These are phyloP conservation scores for Torulaspora quercuum DNA, from an alignment of 805 yeast genomes.

Conservation along the genomic window DNA sequence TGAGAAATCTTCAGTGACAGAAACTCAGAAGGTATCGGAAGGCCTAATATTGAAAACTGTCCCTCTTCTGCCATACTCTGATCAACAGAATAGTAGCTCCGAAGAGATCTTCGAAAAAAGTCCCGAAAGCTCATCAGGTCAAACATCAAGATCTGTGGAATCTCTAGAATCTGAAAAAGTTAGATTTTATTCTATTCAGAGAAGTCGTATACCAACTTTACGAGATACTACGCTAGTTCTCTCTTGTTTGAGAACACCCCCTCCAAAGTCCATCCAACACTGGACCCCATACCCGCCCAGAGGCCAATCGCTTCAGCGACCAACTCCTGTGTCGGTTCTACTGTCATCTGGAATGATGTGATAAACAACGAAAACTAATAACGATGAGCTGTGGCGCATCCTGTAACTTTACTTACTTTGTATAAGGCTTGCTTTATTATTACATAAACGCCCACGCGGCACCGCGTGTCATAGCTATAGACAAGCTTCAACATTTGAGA, in stretches of 20 bases:
- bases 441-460: too few relatives aligned
- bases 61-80: conserved; percentile 19
- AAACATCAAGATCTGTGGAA: conserved; percentile 8
- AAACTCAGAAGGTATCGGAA: conserved; percentile 3
- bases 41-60: conserved; percentile 21
- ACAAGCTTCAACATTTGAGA: too few relatives aligned
- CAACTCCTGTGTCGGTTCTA: conserved; percentile 27
- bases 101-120: conserved; percentile 8
- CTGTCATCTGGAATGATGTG: conserved; percentile 11
- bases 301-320: conserved; percentile 17
- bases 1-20: conserved; percentile 11
- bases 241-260: conserved; percentile 4
- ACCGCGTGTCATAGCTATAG: too few relatives aligned
- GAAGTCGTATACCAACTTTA: conserved; percentile 18
- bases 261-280: conserved; percentile 6
- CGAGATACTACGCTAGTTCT: conserved; percentile 4
- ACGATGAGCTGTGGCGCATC: too few relatives aligned
- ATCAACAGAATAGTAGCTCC: conserved; percentile 11
- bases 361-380: too few relatives aligned
- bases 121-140: conserved; percentile 2
- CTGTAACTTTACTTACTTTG: background rate
- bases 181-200: conserved; percentile 14
- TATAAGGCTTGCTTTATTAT: background rate
- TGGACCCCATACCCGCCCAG: conserved; percentile 17
- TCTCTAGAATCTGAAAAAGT: conserved; percentile 16